Evolutionary conservation across 1,284 basidiomycete genomes (phyloP).

Genomic region (Rhodotorula sp.): DNA sequence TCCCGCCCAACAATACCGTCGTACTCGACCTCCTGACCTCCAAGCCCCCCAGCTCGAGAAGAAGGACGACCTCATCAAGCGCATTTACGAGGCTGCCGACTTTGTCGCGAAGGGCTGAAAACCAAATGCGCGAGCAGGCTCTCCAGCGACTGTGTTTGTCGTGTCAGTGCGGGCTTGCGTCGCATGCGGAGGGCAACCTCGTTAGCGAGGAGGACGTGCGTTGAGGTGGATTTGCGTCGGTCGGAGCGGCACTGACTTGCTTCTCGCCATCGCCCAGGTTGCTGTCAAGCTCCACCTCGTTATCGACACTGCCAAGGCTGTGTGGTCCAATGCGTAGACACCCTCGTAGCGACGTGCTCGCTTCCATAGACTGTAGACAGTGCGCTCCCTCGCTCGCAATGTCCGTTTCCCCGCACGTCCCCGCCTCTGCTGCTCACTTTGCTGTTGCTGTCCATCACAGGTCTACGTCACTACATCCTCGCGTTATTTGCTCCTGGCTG

Average conservation of each 20-base stretch:
- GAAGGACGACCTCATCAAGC: conserved; percentile 58
- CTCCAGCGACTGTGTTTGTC: conserved; percentile 63
- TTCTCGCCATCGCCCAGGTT: conserved; percentile 1
- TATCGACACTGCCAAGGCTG: conserved; percentile 17
- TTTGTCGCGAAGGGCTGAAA: conserved; percentile 56
- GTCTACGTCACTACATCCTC: too few relatives aligned
- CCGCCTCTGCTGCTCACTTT: too few relatives aligned
- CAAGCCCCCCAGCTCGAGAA: conserved; percentile 67
- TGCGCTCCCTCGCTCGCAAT: too few relatives aligned
- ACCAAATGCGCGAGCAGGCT: conserved; percentile 42
- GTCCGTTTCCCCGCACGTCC: too few relatives aligned
- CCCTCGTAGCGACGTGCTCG: too few relatives aligned
- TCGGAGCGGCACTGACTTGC: background rate
- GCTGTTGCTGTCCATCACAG: too few relatives aligned
- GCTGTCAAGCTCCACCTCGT: conserved; percentile 28
- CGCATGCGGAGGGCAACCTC: conserved; percentile 20
- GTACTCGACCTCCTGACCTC: conserved; percentile 72
- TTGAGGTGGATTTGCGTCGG: too few relatives aligned
- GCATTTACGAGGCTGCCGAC: conserved; percentile 64
- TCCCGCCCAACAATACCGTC: conserved; percentile 65
- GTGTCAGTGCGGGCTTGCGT: conserved; percentile 67
- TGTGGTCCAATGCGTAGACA: conserved; percentile 30
- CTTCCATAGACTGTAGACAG: too few relatives aligned
- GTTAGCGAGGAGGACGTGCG: background rate
- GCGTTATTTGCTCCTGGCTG: too few relatives aligned